phyloP scores from a whole-genome alignment of 257 asterid genomes.

The Vinca minor region DNA sequence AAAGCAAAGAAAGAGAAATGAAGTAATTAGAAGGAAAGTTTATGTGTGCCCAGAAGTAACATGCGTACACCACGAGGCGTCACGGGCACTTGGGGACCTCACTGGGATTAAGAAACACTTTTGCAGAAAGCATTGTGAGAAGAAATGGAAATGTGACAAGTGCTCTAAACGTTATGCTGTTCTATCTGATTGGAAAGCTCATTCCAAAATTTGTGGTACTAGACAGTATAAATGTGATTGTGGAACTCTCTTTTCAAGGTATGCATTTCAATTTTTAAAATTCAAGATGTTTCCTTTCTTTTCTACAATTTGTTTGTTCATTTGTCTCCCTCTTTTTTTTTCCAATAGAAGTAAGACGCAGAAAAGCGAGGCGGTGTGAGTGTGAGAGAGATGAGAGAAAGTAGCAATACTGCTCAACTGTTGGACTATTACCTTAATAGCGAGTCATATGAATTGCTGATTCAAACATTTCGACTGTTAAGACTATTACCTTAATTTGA shows the following conservation, averaged over 20 bases:
- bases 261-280: no score
- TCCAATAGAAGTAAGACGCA: no score
- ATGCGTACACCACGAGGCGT: conserved; percentile 66
- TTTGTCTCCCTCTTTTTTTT: conserved; percentile 20
- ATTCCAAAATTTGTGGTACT: conserved; percentile 84
- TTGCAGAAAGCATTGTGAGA: conserved; percentile 83
- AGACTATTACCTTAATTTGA: not conserved
- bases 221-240: conserved; percentile 79
- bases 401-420: no score
- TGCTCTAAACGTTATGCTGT: conserved; percentile 78
- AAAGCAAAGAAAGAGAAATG: conserved; percentile 46
- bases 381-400: no score
- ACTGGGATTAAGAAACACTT: conserved; percentile 88
- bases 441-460: no score
- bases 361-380: no score
- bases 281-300: no score
- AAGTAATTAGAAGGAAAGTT: conserved; percentile 52
- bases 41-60: conserved; percentile 74
- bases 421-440: no score
- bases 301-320: not conserved
- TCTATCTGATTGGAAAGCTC: conserved; percentile 90
- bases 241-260: conserved; percentile 94
- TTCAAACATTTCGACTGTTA: no score
- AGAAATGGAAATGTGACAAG: conserved; percentile 85
- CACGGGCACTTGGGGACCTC: conserved; percentile 72